These are phyloP conservation scores for Leccinum truebloodii DNA, from an alignment of 768 basidiomycete genomes.

Conservation along the genomic window DNA sequence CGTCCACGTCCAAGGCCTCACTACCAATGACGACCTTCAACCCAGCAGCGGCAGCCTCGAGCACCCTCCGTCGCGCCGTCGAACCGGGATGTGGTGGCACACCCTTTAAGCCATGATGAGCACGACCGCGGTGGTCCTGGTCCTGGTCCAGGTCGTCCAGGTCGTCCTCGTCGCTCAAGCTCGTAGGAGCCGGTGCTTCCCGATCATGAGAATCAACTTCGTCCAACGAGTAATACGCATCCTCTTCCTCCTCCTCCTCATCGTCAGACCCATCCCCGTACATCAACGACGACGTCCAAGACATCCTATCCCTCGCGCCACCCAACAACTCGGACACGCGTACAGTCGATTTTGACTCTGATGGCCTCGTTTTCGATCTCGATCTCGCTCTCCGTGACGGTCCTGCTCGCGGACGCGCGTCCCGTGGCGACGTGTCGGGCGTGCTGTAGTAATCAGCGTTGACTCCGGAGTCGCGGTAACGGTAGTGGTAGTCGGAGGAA, in stretches of 20 bases:
- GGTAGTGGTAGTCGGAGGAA: not conserved
- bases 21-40: conserved; percentile 59
- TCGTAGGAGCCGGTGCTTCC: not conserved
- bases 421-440: conserved; percentile 23
- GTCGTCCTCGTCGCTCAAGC: not conserved
- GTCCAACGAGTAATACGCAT: conserved; percentile 34
- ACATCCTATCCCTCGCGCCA: not conserved
- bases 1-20: not conserved
- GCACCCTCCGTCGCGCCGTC: conserved; percentile 59
- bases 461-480: not conserved
- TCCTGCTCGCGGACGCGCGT: conserved; percentile 3
- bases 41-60: conserved; percentile 72
- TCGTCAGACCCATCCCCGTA: not conserved
- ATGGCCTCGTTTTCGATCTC: not conserved
- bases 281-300: conserved; percentile 6
- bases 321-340: conserved; percentile 7
- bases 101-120: not conserved
- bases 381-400: not conserved
- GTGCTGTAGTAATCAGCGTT: conserved; percentile 26
- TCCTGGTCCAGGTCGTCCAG: not conserved
- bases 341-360: not conserved
- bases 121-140: not conserved
- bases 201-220: conserved; percentile 43
- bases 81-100: not conserved
- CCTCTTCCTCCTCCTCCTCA: conserved; percentile 31